Percentiles rank a stretch among this genome's conserved stretches.
Evolutionary conservation across 192 early-diverging fungal genomes (phyloP).

Genomic region (Endogone sp.): DNA sequence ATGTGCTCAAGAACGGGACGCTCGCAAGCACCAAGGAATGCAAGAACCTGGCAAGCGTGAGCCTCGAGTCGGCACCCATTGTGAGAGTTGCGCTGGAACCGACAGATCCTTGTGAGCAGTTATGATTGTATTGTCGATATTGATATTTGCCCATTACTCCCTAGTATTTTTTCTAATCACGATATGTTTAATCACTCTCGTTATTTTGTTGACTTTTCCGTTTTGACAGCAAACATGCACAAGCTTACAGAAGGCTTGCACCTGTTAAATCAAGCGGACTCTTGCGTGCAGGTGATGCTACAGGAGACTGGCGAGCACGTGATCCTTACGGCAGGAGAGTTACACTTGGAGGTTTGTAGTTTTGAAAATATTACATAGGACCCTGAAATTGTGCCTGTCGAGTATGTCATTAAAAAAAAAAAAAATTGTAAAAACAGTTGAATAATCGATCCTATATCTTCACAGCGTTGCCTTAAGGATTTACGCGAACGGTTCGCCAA

Average conservation of each 20-base stretch:
- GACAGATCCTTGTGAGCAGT: slow-evolving; percentile 63
- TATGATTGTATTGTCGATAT: not conserved
- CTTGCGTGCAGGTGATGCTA: slow-evolving; percentile 85
- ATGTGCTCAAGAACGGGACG: slow-evolving; percentile 94
- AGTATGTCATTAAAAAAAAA: not conserved
- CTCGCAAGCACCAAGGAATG: slow-evolving; percentile 70
- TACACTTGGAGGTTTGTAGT: slow-evolving; percentile 79
- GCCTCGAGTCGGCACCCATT: slow-evolving; percentile 75
- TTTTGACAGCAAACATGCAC: slow-evolving; percentile 66
- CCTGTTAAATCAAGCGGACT: slow-evolving; percentile 92
- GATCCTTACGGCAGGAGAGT: slow-evolving; percentile 93
- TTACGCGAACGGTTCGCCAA: slow-evolving; percentile 91
- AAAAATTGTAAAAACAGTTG: no score
- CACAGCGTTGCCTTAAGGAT: slow-evolving; percentile 86
- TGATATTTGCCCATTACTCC: not conserved
- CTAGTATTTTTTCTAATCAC: no score
- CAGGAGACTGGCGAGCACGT: slow-evolving; percentile 98
- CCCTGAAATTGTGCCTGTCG: not conserved
- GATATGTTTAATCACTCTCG: no score
- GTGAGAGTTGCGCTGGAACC: slow-evolving; percentile 97
- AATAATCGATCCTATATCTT: slow-evolving; percentile 1
- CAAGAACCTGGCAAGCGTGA: slow-evolving; percentile 73
- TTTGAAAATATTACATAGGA: slow-evolving; percentile 6
- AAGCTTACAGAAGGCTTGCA: slow-evolving; percentile 83
- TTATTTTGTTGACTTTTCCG: no score